Evolutionary conservation across 768 basidiomycete genomes (phyloP), one percentile per base, ranked within the genome.

Genomic region (Guyanaporus albipodus): DNA sequence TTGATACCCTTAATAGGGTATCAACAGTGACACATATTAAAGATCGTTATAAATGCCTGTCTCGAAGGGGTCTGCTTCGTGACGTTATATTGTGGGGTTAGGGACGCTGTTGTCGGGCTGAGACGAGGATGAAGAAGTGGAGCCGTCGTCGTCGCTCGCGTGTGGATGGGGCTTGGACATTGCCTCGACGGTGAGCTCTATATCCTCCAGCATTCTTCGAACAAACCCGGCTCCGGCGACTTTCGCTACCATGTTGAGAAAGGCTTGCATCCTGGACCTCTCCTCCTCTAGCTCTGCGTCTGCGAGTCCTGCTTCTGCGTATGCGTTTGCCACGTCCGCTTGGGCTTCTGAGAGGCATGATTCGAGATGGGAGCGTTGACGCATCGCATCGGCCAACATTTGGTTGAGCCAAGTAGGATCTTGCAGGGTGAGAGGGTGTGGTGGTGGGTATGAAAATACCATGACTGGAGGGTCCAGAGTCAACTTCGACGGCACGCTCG

Each of bases 201-300:
- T 61, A 11, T 55, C 50, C 40, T 49, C 47, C 36, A 66, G 28
- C 49, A 64, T 44, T 33, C 58, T 59, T 31, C 57, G 50, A 19
- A 68, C 60, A 36, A 66, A 62, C 7, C 60, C 61, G 1, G 9
- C 27, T 24, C 64, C 64, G 0, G 64, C 66, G n/a, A 66, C 52
- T 9, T 37, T 29, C 9, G 47, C 54, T 0, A 68, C 54, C 17
- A 17, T 35, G 39, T 62, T 37, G 27, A 67, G 31, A 47, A 66
- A 62, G 4, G 28, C 40, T 22, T 66, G 64, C 59, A 56, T 62
- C 26, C 36, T 23, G 14, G 45, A 21, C 28, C 33, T 54, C 49
- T 64, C 64, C n/a, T 53, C 44, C 19, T 46, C 49, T 6, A 67
- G 42, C 10, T 68, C 64, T 1, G 43, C 12, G 10, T 66, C 55